Percentiles rank a stretch among this genome's conserved stretches.
Evolutionary conservation across 2,329 filamentous ascomycete genomes (phyloP).

Genomic region (Zarea fungicola): DNA sequence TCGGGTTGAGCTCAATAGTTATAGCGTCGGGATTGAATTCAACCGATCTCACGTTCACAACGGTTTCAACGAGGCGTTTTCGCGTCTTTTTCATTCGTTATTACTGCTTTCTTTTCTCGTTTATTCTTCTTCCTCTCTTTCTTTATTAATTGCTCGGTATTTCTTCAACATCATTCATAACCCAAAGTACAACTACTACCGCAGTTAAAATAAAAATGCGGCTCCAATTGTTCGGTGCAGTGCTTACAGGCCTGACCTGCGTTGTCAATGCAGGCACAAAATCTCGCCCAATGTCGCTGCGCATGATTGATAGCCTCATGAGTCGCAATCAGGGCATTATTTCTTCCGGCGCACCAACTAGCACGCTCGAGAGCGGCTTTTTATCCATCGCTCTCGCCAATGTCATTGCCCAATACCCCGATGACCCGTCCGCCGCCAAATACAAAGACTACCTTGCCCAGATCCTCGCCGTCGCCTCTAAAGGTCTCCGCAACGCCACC

Average conservation of each 20-base stretch:
- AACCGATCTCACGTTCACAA: too few relatives aligned
- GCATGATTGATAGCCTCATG: conserved; percentile 23
- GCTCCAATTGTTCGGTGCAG: background rate
- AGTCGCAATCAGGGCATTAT: conserved; percentile 19
- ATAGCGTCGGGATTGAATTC: too few relatives aligned
- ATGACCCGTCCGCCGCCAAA: background rate
- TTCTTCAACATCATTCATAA: background rate
- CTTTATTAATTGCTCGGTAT: too few relatives aligned
- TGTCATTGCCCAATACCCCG: conserved; percentile 16
- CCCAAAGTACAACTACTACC: background rate
- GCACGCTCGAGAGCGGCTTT: conserved; percentile 21
- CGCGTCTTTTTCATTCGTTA: too few relatives aligned
- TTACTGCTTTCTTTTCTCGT: too few relatives aligned
- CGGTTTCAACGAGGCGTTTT: too few relatives aligned
- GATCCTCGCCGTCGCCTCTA: conserved; percentile 16
- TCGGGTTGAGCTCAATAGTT: too few relatives aligned
- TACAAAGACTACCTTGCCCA: conserved; percentile 14
- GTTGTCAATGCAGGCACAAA: background rate
- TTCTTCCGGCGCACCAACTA: conserved; percentile 18
- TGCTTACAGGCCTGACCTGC: background rate
- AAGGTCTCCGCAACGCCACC: conserved; percentile 13
- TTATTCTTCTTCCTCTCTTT: too few relatives aligned
- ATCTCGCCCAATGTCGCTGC: conserved; percentile 9
- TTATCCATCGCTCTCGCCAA: conserved; percentile 18
- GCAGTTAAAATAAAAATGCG: background rate